Percentiles rank a stretch among this genome's conserved stretches.
Conservation (phyloP, 106 monocot species). For the Alisma plantagoaquatica region DNA sequence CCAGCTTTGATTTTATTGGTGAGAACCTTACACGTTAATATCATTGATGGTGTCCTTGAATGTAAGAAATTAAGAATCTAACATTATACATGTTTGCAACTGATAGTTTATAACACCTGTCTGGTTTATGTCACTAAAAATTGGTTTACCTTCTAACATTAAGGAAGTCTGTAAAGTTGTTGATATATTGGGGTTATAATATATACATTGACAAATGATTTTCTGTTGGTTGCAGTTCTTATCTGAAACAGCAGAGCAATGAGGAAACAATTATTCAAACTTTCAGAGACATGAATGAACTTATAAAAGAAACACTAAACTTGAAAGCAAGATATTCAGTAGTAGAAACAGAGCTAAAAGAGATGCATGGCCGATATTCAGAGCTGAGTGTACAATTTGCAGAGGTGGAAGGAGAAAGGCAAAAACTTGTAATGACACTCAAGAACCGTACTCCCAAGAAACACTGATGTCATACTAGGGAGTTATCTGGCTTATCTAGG, state of each 20-base stretch:
- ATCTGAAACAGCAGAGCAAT: slow-evolving; percentile 58
- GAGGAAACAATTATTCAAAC: slow-evolving; percentile 60
- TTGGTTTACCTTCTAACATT: neutral
- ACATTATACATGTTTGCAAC: neutral
- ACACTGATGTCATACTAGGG: no score
- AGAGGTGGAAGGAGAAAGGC: slow-evolving; percentile 96
- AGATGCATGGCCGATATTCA: slow-evolving; percentile 86
- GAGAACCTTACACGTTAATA: no score
- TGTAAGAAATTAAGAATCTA: no score
- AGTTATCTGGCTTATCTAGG: no score
- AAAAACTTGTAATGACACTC: slow-evolving; percentile 75
- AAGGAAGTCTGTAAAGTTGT: no score
- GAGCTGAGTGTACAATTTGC: slow-evolving; percentile 90
- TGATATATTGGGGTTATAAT: no score
- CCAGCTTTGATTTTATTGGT: no score
- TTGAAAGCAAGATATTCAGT: slow-evolving; percentile 45
- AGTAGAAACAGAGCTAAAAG: slow-evolving; percentile 75
- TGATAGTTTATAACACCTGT: neutral
- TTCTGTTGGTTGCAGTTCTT: slow-evolving; percentile 42
- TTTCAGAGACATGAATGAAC: slow-evolving; percentile 88
- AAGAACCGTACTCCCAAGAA: slow-evolving; percentile 60
- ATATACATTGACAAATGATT: no score
- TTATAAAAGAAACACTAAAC: slow-evolving; percentile 82
- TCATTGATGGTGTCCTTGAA: no score
- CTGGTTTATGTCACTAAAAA: neutral